Percentiles rank a stretch among this genome's conserved stretches.
Conservation (phyloP, 371 early-diverging fungal species). For the Mucor circinelloides region DNA sequence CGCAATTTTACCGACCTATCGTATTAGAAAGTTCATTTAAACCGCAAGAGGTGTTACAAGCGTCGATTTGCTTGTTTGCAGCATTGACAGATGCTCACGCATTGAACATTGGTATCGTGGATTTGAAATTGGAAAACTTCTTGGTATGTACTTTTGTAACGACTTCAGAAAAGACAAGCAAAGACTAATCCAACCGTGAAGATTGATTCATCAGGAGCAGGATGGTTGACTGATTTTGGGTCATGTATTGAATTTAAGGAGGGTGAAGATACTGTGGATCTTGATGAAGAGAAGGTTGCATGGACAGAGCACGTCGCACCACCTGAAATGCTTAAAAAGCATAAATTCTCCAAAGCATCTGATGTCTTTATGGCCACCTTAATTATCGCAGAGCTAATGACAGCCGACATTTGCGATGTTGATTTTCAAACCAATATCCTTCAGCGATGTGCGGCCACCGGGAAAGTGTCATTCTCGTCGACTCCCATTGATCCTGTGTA, state of each 20-base stretch:
- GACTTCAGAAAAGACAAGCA: background rate
- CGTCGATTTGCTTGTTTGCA: constrained; percentile 34
- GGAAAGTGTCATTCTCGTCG: constrained; percentile 19
- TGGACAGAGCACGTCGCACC: constrained; percentile 46
- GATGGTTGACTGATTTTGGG: constrained; percentile 46
- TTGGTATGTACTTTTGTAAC: constrained; percentile 14
- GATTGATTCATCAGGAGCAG: constrained; percentile 33
- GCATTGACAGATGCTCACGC: constrained; percentile 36
- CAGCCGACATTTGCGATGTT: constrained; percentile 22
- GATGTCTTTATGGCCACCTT: constrained; percentile 45
- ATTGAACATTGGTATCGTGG: constrained; percentile 38
- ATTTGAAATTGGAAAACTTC: constrained; percentile 45
- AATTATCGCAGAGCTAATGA: constrained; percentile 35
- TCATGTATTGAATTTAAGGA: constrained; percentile 32
- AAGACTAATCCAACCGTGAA: background rate
- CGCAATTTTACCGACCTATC: background rate
- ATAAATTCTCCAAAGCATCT: constrained; percentile 29
- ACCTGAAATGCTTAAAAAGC: constrained; percentile 33
- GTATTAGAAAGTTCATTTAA: constrained; percentile 16
- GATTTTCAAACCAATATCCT: constrained; percentile 25
- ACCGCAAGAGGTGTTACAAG: constrained; percentile 30
- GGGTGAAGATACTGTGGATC: background rate
- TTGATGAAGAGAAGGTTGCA: constrained; percentile 12
- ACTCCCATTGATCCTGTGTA: constrained; percentile 13
- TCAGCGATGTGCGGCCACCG: background rate